Percentiles rank a stretch among this genome's conserved stretches.
Evolutionary conservation across 106 monocot species (phyloP).

Genomic region (Allium cepa): DNA sequence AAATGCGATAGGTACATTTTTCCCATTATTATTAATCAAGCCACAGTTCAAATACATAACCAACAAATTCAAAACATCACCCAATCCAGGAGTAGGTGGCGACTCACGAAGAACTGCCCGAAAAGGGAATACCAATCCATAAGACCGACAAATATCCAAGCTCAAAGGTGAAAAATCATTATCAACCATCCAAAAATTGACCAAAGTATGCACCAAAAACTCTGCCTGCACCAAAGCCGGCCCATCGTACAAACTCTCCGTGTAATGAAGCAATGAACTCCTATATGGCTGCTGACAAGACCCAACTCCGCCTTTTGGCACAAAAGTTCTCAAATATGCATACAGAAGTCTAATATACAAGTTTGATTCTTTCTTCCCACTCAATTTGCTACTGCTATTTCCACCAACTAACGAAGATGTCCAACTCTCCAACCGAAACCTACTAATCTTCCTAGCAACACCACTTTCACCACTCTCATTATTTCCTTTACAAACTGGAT

Average conservation of each 20-base stretch:
- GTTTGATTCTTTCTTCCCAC: constrained; percentile 41
- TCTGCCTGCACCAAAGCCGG: constrained; percentile 49
- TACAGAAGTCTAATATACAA: constrained; percentile 68
- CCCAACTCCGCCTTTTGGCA: constrained; percentile 32
- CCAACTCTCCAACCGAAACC: constrained; percentile 63
- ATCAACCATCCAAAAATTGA: constrained; percentile 89
- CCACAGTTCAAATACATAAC: constrained; percentile 61
- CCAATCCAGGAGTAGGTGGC: constrained; percentile 66
- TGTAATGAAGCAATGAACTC: constrained; percentile 70
- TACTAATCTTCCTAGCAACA: constrained; percentile 16
- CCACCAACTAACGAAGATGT: constrained; percentile 28
- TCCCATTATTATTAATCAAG: constrained; percentile 6
- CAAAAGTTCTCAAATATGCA: constrained; percentile 55
- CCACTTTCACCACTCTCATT: constrained; percentile 5
- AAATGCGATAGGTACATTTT: constrained; percentile 7
- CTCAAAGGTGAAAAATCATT: constrained; percentile 88
- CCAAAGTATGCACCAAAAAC: constrained; percentile 64
- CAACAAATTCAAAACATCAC: constrained; percentile 50
- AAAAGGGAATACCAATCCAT: constrained; percentile 37
- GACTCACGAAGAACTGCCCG: constrained; percentile 28
- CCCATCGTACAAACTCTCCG: constrained; percentile 25
- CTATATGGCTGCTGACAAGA: constrained; percentile 55
- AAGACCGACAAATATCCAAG: constrained; percentile 23
- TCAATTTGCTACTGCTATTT: constrained; percentile 11
- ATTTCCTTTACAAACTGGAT: constrained; percentile 60